Conservation (phyloP, 208 protist species). For the Leishmania turanica region DNA sequence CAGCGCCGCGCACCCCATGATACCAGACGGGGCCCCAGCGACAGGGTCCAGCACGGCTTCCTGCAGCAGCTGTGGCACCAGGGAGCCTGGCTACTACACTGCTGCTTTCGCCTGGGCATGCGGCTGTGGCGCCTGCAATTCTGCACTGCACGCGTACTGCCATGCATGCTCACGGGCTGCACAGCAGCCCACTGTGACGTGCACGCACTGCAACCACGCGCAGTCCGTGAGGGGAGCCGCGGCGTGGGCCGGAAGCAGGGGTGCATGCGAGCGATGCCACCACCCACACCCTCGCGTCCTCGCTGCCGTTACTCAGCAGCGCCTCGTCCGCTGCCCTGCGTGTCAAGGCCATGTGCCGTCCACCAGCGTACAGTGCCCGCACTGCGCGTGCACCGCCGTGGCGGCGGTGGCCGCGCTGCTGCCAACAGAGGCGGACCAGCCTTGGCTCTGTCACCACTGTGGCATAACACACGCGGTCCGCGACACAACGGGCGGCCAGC, state of each 20-base stretch:
- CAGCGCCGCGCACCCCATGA: not conserved
- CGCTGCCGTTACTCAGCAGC: constrained; percentile 27
- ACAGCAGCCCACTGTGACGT: constrained; percentile 14
- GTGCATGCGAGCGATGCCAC: constrained; percentile 29
- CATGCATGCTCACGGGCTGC: constrained; percentile 38
- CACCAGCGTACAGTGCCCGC: constrained; percentile 28
- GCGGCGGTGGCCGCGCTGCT: constrained; percentile 33
- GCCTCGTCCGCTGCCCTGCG: constrained; percentile 43
- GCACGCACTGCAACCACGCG: constrained; percentile 24
- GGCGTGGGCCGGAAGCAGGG: not conserved
- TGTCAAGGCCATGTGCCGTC: constrained; percentile 36
- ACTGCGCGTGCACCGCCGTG: constrained; percentile 38
- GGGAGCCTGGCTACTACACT: constrained; percentile 33
- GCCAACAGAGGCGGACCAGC: constrained; percentile 36
- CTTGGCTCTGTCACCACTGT: constrained; percentile 48
- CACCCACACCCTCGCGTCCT: constrained; percentile 46
- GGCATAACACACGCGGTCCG: constrained; percentile 30
- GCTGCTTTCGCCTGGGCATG: constrained; percentile 71
- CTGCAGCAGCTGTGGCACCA: constrained; percentile 16
- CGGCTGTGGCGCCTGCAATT: constrained; percentile 63
- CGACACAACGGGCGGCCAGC: not conserved
- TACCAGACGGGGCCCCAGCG: constrained; percentile 6
- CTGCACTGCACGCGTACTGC: constrained; percentile 53
- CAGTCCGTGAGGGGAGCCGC: not conserved
- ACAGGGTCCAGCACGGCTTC: not conserved